Evolutionary conservation across 106 monocot species (phyloP).

Genomic region (Allium sativum): DNA sequence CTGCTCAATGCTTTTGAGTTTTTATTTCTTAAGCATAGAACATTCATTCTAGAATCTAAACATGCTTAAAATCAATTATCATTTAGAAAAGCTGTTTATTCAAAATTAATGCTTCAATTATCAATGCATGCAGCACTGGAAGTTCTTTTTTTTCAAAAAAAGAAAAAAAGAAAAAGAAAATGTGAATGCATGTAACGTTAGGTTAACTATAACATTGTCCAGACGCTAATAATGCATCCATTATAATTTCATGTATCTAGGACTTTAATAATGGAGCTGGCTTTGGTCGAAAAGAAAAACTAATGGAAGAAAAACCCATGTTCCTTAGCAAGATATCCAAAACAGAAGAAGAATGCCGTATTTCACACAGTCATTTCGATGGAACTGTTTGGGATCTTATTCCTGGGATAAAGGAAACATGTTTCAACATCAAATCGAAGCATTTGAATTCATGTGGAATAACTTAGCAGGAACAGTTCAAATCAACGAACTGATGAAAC

Average conservation of each 20-base stretch:
- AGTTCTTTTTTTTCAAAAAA: too few relatives aligned
- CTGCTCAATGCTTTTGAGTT: neutral
- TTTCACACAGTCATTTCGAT: neutral
- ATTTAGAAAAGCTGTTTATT: neutral
- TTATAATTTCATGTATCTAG: neutral
- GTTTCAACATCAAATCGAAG: slow-evolving; percentile 60
- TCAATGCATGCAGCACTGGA: too few relatives aligned
- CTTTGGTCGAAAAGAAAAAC: slow-evolving; percentile 10
- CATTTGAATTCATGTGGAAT: slow-evolving; percentile 66
- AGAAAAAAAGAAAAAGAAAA: too few relatives aligned
- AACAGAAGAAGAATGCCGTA: neutral
- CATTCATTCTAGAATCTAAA: neutral
- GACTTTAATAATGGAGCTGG: slow-evolving; percentile 9
- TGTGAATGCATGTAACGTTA: too few relatives aligned
- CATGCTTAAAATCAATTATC: neutral
- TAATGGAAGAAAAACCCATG: neutral
- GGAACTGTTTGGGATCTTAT: slow-evolving; percentile 81
- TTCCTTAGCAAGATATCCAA: neutral
- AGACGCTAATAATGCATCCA: too few relatives aligned
- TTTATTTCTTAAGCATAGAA: neutral
- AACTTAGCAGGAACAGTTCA: slow-evolving; percentile 27
- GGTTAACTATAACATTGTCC: too few relatives aligned
- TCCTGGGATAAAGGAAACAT: slow-evolving; percentile 29
- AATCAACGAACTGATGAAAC: slow-evolving; percentile 20
- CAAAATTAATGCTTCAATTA: too few relatives aligned